Evolutionary conservation across 1,284 basidiomycete genomes (phyloP).

Genomic region (Xerocomus amazonicus): DNA sequence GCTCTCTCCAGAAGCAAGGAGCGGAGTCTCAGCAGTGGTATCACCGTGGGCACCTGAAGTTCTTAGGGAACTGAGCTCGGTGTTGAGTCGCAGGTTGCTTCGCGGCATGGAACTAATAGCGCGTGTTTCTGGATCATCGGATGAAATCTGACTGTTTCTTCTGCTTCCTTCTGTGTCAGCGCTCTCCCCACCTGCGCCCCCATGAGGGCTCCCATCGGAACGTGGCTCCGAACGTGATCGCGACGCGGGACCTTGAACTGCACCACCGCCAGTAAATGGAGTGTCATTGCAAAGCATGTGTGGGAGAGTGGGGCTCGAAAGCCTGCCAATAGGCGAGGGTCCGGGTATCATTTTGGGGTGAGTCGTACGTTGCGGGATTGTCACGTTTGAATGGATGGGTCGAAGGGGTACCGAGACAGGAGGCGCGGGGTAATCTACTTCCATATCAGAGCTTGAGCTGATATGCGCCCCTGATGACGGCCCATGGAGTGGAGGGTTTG

Average conservation of each 20-base stretch:
- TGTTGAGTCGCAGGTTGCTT: slow-evolving; percentile 4
- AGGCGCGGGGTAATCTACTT: slow-evolving; percentile 24
- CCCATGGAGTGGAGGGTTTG: slow-evolving; percentile 3
- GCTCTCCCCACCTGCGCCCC: slow-evolving; percentile 13
- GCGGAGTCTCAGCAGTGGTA: neutral
- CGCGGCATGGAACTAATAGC: neutral
- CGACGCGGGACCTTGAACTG: slow-evolving; percentile 10
- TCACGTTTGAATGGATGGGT: neutral
- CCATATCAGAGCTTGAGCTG: slow-evolving; percentile 24
- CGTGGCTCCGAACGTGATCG: slow-evolving; percentile 12
- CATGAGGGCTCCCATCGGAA: slow-evolving; percentile 19
- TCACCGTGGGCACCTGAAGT: neutral
- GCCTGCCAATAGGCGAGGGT: slow-evolving; percentile 14
- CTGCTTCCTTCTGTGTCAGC: slow-evolving; percentile 11
- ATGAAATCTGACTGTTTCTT: slow-evolving; percentile 2
- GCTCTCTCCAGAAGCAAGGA: neutral
- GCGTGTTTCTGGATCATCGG: slow-evolving; percentile 11
- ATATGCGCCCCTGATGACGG: slow-evolving; percentile 7
- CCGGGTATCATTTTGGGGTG: slow-evolving; percentile 7
- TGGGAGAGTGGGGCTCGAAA: slow-evolving; percentile 18
- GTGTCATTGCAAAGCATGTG: neutral
- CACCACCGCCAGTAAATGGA: slow-evolving; percentile 3
- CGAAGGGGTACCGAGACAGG: slow-evolving; percentile 22
- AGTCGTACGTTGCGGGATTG: neutral
- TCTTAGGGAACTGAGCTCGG: slow-evolving; percentile 1